Conservation (phyloP, 352 stramenopile species). For the Globisporangium heterothallicum region DNA sequence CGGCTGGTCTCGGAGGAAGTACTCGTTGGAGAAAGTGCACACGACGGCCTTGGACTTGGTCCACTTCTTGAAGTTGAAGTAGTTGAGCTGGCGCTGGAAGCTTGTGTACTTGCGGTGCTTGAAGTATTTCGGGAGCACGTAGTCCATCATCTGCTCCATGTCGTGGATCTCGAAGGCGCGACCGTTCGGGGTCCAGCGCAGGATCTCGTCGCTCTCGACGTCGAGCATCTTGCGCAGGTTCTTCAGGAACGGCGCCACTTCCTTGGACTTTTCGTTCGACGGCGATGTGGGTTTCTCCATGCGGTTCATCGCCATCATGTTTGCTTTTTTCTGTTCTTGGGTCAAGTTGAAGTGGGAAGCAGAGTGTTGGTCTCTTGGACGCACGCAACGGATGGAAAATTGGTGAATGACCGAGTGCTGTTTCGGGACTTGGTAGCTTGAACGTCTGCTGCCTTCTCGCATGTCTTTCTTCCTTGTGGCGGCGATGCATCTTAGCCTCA, state of each 20-base stretch:
- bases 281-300: conserved; percentile 11
- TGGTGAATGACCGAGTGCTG: not conserved
- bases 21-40: conserved; percentile 74
- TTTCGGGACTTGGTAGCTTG: not conserved
- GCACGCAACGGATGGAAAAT: conserved; percentile 1
- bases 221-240: conserved; percentile 32
- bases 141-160: conserved; percentile 50
- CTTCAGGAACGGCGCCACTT: conserved; percentile 25
- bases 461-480: not conserved
- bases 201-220: conserved; percentile 20
- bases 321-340: conserved; percentile 6
- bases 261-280: conserved; percentile 9
- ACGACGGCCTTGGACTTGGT: conserved; percentile 71
- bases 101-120: conserved; percentile 82
- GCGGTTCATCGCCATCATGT: conserved; percentile 5
- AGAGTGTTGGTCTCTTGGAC: conserved; percentile 7
- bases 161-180: conserved; percentile 83
- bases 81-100: conserved; percentile 88
- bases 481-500: not conserved
- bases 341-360: conserved; percentile 5
- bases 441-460: not conserved
- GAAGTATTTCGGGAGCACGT: conserved; percentile 81
- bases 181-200: conserved; percentile 32
- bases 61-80: conserved; percentile 76
- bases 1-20: conserved; percentile 52